Base-by-base conservation (phyloP, 192 early-diverging fungal genomes). In the Coemansia sp. region DNA sequence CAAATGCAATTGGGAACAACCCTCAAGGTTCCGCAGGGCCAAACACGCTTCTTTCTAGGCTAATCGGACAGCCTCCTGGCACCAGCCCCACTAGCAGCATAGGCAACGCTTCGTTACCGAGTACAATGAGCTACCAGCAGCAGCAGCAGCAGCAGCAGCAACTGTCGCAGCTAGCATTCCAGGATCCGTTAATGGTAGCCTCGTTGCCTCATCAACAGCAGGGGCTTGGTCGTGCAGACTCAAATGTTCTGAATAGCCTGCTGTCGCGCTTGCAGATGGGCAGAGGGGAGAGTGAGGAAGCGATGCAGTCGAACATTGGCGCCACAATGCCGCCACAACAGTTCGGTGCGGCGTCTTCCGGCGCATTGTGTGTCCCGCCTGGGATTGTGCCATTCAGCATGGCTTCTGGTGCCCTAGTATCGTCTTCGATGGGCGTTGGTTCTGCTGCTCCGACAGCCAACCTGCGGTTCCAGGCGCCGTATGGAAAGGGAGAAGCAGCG, bases 221-320 rank as follows among this genome's bases (percentile, higher is more conserved):
- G 44, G 65, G 52, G 10, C 65, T 60, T n/a, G 60, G 67, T n/a
- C 67, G 72, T 14, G 12, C 71, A 14, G 72, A 79, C 26, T 64
- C 71, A 0, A 68, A 69, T 57, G 78, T 70, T 18, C 69, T 81
- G 24, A 81, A 67, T 33, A 72, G 78, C 51, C 39, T 81, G 21
- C 69, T 81, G 20, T 63, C 78, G 24, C 73, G 73, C 4, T 33
- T 81, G 63, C 73, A 75, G 20, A 36, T 81, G 58, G 73, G 70
- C 15, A 58, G 67, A 26, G 53, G 66, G 34, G 63, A 66, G 4
- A n/a, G 62, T 20, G 63, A 52, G 7, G 34, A 53, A 63, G 36
- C 20, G 45, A 23, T 53, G 58, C 63, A 26, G 24, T 23, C 63
- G 24, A 44, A 44, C 3, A 56, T 66, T 26, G 33, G 43, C 34